Evolutionary conservation across 768 basidiomycete species (phyloP), one percentile per base, ranked within the genome.

Genomic region (Mycena indigotica): DNA sequence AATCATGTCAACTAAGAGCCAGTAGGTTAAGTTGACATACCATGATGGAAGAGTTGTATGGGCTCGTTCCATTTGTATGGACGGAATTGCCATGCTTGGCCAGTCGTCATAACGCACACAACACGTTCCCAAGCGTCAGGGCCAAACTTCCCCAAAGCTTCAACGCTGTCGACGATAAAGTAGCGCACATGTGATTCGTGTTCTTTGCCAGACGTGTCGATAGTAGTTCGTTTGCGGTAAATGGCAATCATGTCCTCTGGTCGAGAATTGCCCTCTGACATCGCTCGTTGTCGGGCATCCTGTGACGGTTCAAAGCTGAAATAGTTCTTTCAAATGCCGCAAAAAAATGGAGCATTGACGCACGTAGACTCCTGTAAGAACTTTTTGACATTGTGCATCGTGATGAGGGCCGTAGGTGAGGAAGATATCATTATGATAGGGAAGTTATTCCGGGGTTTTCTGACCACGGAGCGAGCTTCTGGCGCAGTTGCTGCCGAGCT

Each of bases 401-500:
- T 97, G 69, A 99, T 88, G 54, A 99, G 84, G 3, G 94, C 87
- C 1, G 96, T 98, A 0, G 95, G 95, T 16, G 90, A 95, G 0
- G 95, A 96, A 0, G 95, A 96, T 40, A 99, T 95, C 77, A 98
- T 90, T 72, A 98, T 97, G 67, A 99, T 98, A 0, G 96, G 96
- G 73, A 89, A 89, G 66, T 82, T 85, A 67, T 85, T 86, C 87
- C 89, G 82, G 35, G 86, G 80, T 82, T 91, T 92, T 28, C 86
- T 84, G 2, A 83, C 82, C 59, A 82, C 81, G 64, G 85, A 65
- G 63, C 88, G 88, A 2, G 82, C 72, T 57, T 89, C 87, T 0
- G 84, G 70, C 5, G 80, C 70, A 2, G 72, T 30, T 4, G 81
- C 57, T 32, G 74, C 61, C 2, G 77, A 38, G 23, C 73, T 63